phyloP scores from a whole-genome alignment of 106 monocot genomes.

The Posidonia australis region DNA sequence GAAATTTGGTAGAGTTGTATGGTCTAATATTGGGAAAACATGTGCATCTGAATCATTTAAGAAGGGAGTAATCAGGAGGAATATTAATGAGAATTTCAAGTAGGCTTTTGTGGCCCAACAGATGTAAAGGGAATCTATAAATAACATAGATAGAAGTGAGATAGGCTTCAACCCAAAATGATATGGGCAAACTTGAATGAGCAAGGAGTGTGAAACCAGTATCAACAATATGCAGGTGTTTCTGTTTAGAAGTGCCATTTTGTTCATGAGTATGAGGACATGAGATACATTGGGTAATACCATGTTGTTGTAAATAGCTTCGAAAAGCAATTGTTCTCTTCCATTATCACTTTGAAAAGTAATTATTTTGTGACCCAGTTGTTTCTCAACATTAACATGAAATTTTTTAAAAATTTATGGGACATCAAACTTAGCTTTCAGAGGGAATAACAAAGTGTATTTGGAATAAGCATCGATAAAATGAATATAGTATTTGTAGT shows the following conservation, averaged over 20 bases:
- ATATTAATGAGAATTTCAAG: neutral
- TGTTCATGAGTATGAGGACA: too few species aligned
- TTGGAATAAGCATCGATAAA: conserved; percentile 14
- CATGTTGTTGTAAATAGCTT: neutral
- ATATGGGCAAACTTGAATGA: neutral
- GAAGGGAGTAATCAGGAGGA: neutral
- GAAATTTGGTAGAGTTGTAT: neutral
- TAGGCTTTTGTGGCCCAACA: neutral
- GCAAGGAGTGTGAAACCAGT: neutral
- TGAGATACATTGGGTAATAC: conserved; percentile 5
- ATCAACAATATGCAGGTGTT: conserved; percentile 8
- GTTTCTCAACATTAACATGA: neutral
- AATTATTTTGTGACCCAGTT: too few species aligned
- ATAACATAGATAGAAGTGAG: neutral
- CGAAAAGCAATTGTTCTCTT: neutral
- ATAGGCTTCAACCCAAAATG: neutral
- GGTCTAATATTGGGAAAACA: conserved; percentile 1
- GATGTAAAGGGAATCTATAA: neutral
- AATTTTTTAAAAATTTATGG: conserved; percentile 2
- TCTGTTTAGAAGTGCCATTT: neutral
- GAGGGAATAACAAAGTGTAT: conserved; percentile 5
- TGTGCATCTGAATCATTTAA: neutral
- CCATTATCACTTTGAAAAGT: too few species aligned
- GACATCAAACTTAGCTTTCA: neutral
- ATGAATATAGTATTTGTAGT: neutral